These are phyloP conservation scores for Arachnomyces sp. DNA, from an alignment of 2,329 filamentous ascomycete species.

Conservation along the genomic window DNA sequence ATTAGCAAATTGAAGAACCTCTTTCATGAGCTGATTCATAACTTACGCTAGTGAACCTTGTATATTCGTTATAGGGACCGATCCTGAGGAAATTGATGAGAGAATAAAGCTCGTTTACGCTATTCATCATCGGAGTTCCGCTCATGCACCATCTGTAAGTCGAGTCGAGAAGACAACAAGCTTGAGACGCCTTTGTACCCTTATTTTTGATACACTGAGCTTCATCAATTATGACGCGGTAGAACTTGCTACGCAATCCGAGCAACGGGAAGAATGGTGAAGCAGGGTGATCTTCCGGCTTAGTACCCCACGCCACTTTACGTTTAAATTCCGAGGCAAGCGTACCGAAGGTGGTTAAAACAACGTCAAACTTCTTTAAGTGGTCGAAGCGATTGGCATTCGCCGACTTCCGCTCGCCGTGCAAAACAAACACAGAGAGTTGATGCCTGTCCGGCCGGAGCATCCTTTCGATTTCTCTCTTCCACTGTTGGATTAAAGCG, in stretches of 20 bases:
- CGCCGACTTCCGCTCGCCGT: slow-evolving; percentile 46
- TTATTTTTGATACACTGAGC: slow-evolving; percentile 76
- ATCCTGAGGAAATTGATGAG: slow-evolving; percentile 71
- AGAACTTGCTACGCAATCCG: slow-evolving; percentile 54
- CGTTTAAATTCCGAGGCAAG: slow-evolving; percentile 61
- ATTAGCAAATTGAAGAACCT: slow-evolving; percentile 4
- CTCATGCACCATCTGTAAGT: slow-evolving; percentile 66
- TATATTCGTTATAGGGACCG: slow-evolving; percentile 61
- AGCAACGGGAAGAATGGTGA: slow-evolving; percentile 42
- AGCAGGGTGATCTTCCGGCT: slow-evolving; percentile 27
- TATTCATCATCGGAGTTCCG: slow-evolving; percentile 86
- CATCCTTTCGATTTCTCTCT: slow-evolving; percentile 67
- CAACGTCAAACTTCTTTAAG: slow-evolving; percentile 62
- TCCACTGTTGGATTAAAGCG: slow-evolving; percentile 76
- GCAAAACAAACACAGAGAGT: slow-evolving; percentile 62
- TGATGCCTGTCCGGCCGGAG: slow-evolving; percentile 49
- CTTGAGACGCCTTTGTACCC: slow-evolving; percentile 54
- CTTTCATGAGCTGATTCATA: too few relatives aligned
- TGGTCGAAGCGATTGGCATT: slow-evolving; percentile 50
- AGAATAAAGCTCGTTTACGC: slow-evolving; percentile 67
- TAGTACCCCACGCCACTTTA: slow-evolving; percentile 30
- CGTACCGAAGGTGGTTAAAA: slow-evolving; percentile 72
- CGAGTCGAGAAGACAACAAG: slow-evolving; percentile 51
- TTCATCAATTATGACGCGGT: slow-evolving; percentile 69
- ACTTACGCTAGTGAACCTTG: slow-evolving; percentile 53